Evolutionary conservation across 805 yeast species (phyloP), one percentile per base, ranked within the genome.

Genomic region (Tanozyma kutaoensis): DNA sequence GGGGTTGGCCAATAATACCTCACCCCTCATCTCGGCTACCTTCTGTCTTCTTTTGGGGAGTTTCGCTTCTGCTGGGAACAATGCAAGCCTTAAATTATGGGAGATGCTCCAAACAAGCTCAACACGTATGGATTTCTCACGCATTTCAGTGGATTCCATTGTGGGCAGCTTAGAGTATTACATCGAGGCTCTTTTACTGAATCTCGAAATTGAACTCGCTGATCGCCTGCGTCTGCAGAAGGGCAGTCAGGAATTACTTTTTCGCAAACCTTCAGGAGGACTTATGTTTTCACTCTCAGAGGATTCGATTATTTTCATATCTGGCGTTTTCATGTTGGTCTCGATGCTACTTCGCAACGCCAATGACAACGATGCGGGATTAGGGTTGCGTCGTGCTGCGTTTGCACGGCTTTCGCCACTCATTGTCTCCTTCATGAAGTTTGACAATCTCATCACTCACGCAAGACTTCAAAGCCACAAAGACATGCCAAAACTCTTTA

Each of bases 21-120:
- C 82, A 11, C 76, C 88, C 8, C 58, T 84, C 26, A 81, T 85
- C 56, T 69, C 82, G 27, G 78, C 97, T 0, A 69, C 93, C 0
- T 84, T 76, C 41, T 72, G 86, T 36, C 62, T 82, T 30, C 67
- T 88, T 63, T 57, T 88, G 31, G 74, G 93, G 3, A 76, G 91
- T 5, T 57, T 88, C 22, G 63, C 91, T 0, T 60, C 65, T 12
- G 76, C 78, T n/a, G 55, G 62, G 2, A 62, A 62, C 14, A 65
- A 69, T 32, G 67, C 84, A 2, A 46, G 58, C 13, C 38, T 37
- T 12, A 50, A 39, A 28, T 45, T 60, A 3, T 60, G 63, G 62
- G 66, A 58, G 15, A 42, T 50, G 12, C 43, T 60, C 32, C 43
- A 52, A 2, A 37, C 39, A 3, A 30, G 47, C 19, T 56, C 51